Evolutionary conservation across 1,284 basidiomycete species (phyloP).

Genomic region (Cryptococcus maquisensis): DNA sequence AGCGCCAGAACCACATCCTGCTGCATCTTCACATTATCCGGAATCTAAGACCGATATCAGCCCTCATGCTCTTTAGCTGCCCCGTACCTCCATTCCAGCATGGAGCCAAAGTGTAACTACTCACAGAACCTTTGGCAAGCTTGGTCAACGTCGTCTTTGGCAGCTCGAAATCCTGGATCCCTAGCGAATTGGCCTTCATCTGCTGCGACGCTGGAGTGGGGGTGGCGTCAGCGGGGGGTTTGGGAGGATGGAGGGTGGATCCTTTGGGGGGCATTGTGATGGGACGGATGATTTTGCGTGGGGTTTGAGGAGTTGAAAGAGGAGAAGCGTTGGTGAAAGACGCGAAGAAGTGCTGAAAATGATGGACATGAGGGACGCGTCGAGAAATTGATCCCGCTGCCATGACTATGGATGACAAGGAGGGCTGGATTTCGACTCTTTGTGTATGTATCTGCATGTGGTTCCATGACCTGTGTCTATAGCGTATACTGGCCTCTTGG

Average conservation of each 20-base stretch:
- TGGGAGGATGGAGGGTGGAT: slow-evolving; percentile 16
- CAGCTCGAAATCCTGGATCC: slow-evolving; percentile 76
- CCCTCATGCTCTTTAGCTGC: not conserved
- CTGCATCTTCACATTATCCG: slow-evolving; percentile 76
- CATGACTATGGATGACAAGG: too few species aligned
- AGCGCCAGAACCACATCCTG: slow-evolving; percentile 79
- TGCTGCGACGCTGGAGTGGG: slow-evolving; percentile 27
- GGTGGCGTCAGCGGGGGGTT: slow-evolving; percentile 12
- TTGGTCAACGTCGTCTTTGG: slow-evolving; percentile 74
- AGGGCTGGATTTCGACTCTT: too few species aligned
- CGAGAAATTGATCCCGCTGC: not conserved
- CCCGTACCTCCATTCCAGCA: not conserved
- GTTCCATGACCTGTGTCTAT: too few species aligned
- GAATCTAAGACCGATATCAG: slow-evolving; percentile 58
- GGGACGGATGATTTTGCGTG: not conserved
- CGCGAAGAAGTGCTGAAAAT: not conserved
- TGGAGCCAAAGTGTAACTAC: slow-evolving; percentile 34
- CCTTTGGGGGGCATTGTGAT: slow-evolving; percentile 31
- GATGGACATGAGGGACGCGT: not conserved
- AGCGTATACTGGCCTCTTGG: too few species aligned
- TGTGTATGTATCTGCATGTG: too few species aligned
- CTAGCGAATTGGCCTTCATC: slow-evolving; percentile 25
- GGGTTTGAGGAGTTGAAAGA: not conserved
- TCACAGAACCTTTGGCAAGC: slow-evolving; percentile 66
- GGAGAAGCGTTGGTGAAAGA: not conserved